A percentile compares a stretch with the other conserved stretches of the same genome.
Evolutionary conservation across 768 basidiomycete genomes (phyloP).

Genomic region (Rhodotorula sphaerocarpa): DNA sequence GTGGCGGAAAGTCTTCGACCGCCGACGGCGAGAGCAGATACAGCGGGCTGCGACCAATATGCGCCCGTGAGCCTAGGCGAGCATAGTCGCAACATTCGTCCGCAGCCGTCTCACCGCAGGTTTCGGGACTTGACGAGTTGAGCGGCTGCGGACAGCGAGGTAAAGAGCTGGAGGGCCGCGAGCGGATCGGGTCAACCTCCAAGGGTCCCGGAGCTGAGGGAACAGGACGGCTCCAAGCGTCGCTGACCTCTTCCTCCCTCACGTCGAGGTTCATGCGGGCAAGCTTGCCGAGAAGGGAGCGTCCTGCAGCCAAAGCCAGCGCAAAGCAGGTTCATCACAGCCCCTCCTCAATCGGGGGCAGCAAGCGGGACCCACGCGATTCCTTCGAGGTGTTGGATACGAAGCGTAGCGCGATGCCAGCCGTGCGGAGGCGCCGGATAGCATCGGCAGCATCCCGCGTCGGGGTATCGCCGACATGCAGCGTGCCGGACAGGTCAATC

Average conservation of each 20-base stretch:
- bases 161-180: constrained; percentile 46
- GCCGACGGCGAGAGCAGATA: constrained; percentile 52
- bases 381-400: constrained; percentile 69
- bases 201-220: too few species aligned
- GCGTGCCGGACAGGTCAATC: constrained; percentile 61
- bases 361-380: constrained; percentile 42
- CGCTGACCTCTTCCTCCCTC: constrained; percentile 45
- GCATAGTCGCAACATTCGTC: not conserved
- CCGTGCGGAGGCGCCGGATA: constrained; percentile 42
- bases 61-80: not conserved
- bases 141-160: constrained; percentile 57
- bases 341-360: too few species aligned
- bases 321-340: not conserved
- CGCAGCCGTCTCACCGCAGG: constrained; percentile 42
- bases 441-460: constrained; percentile 51
- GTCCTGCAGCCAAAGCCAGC: not conserved
- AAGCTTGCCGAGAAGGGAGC: constrained; percentile 47
- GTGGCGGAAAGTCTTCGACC: constrained; percentile 44
- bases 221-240: too few species aligned
- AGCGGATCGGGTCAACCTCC: not conserved
- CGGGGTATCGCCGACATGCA: constrained; percentile 53
- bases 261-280: constrained; percentile 51
- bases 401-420: constrained; percentile 46
- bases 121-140: constrained; percentile 47
- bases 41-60: constrained; percentile 48